Base-by-base conservation (phyloP, 495 filamentous ascomycete species). In the Elasticomyces elasticus region DNA sequence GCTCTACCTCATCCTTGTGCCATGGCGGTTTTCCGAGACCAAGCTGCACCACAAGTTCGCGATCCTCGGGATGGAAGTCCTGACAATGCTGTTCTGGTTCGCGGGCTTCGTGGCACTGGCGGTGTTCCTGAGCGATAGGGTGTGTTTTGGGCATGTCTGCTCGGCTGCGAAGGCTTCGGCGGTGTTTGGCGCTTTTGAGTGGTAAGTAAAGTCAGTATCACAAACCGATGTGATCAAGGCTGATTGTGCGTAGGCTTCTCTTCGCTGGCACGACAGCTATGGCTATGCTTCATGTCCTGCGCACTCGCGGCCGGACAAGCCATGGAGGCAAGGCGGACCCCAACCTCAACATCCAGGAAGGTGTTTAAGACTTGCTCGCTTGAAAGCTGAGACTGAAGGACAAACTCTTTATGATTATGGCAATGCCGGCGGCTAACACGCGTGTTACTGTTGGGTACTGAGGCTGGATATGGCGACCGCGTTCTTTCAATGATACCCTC, bases 11-110 rank as follows among this genome's bases (percentile, higher is more conserved):
- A 70, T 75, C 54, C 46, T 88, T 13, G 73, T 77, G 5, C 85
- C 86, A 0, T 67, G 75, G 25, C 80, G 77, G 65, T 74, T 79
- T 62, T 73, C 80, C 0, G 69, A 66, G 41, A 56, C 79, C 13
- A 75, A 76, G 52, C 55, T 79, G 11, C 76, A 77, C 51, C 79
- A 85, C 68, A 76, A 72, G n/a, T 73, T 79, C 25, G 76, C 69
- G 33, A 76, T 89, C 4, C 73, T 86, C 9, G 80, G 61, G n/a
- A 69, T 84, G 27, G 84, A 90, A 56, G 69, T 70, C 41, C 43
- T 91, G 12, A 89, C 87, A n/a, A 82, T 80, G 74, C 75, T 90
- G 33, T 89, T 91, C 74, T 94, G 89, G 89, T 89, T 95, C 65
- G 81, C 82, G 0, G 87, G 86, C 24, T 85, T 85, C 55, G 81